Percentiles rank a stretch among this genome's conserved stretches.
Evolutionary conservation across 1,284 basidiomycete species (phyloP).

Genomic region (Porogramme epimiltina): DNA sequence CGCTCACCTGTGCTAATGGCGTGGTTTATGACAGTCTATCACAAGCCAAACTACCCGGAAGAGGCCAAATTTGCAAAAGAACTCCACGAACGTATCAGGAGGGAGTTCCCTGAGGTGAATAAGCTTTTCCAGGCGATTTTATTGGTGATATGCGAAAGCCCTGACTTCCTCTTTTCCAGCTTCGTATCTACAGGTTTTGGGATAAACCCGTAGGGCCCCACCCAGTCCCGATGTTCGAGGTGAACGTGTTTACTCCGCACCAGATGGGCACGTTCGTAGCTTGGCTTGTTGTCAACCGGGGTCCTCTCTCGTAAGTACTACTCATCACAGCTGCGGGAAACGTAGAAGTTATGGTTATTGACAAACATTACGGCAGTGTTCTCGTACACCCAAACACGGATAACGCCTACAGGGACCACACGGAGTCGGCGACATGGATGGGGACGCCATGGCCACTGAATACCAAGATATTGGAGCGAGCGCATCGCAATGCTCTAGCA

Average conservation of each 20-base stretch:
- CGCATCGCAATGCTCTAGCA: too few relatives aligned
- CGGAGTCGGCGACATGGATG: conserved; percentile 70
- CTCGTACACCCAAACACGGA: conserved; percentile 76
- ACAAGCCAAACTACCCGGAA: conserved; percentile 48
- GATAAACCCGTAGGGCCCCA: conserved; percentile 67
- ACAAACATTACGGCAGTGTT: conserved; percentile 43
- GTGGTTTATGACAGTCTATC: too few relatives aligned
- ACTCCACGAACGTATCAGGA: conserved; percentile 61
- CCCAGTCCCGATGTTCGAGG: conserved; percentile 70
- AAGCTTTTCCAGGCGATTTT: too few relatives aligned
- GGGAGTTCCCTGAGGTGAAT: conserved; percentile 80
- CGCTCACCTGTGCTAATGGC: too few relatives aligned
- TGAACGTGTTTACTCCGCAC: conserved; percentile 66
- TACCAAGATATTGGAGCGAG: background rate
- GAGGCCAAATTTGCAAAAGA: conserved; percentile 56
- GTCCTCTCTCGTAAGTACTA: conserved; percentile 61
- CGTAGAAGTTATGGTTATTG: background rate
- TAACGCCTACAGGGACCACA: conserved; percentile 61
- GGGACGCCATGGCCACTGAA: conserved; percentile 59
- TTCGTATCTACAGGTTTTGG: conserved; percentile 66
- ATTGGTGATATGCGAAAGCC: too few relatives aligned
- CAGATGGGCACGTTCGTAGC: conserved; percentile 68
- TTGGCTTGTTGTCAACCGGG: conserved; percentile 65
- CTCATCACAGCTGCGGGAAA: too few relatives aligned
- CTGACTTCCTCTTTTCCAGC: conserved; percentile 35